Evolutionary conservation across 495 filamentous ascomycete species (phyloP), one percentile per base, ranked within the genome.

Genomic region (Aspergillus olivimuriae): DNA sequence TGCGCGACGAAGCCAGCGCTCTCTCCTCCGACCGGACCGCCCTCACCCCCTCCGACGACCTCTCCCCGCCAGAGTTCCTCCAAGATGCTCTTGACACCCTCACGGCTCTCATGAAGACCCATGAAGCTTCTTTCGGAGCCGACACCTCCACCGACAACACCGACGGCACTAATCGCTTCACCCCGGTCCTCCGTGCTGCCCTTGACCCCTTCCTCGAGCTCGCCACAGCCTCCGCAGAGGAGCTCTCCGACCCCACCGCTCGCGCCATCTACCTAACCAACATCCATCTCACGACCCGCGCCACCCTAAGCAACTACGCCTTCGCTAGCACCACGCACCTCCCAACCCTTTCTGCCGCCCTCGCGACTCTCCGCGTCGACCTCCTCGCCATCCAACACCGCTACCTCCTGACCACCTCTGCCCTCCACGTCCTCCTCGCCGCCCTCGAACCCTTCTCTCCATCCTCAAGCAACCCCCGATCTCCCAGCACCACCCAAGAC

Each of bases 131-230:
- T 0, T 71, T 94, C 19, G 76, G 79, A 2, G 61, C 72, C 5
- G 74, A 78, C 21, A 79, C 81, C 41, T 57, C 61, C 6, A 77
- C 84, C n/a, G 17, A 41, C 14, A 50, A 24, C 11, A 21, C 30
- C 11, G 46, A 53, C 39, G 53, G 50, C 18, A 60, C 61, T 21
- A 70, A 72, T 38, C 31, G 41, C 19, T 95, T 95, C 59, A 72
- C 83, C 33, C 76, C 84, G 3, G 79, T 96, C n/a, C 69, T 97
- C 6, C 74, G 73, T 28, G 84, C 87, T 48, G 83, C 90, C 0
- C 78, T 97, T 34, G 86, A 94, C 46, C 92, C 92, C 0, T 96
- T 89, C 63, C 68, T 97, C 26, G 70, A 78, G 3, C 74, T 81
- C 12, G 87, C 87, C 55, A 76, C 77, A 41, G 80, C 80, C 22